phyloP scores from a whole-genome alignment of 2,329 filamentous ascomycete species.

The Ceratocystis alfenasii region DNA sequence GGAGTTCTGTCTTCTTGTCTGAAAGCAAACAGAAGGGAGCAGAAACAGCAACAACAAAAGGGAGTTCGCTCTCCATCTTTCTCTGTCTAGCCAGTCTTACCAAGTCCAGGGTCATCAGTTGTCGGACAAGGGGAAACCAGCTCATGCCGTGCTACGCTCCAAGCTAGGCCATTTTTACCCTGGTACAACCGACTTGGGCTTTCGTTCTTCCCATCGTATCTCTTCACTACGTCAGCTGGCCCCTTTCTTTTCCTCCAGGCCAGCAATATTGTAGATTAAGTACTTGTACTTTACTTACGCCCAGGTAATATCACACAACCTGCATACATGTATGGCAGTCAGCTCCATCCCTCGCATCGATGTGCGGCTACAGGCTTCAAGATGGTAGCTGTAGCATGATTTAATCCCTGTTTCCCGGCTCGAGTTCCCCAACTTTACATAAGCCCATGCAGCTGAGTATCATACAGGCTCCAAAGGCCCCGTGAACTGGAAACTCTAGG shows the following conservation, averaged over 20 bases:
- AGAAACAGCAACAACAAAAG: background rate
- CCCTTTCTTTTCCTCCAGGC: no score
- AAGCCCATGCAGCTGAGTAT: background rate
- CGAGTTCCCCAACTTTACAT: background rate
- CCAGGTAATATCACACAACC: background rate
- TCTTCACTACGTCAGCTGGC: background rate
- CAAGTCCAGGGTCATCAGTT: background rate
- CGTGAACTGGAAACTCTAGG: background rate
- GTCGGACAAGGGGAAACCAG: background rate
- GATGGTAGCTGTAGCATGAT: background rate
- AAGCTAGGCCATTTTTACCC: background rate
- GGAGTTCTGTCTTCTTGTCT: background rate
- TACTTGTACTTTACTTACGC: background rate
- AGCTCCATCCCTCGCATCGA: background rate
- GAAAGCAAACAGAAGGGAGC: background rate
- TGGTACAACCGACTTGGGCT: background rate
- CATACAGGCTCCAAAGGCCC: background rate
- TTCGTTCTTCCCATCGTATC: background rate
- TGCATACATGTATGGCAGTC: background rate
- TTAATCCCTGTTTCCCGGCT: background rate
- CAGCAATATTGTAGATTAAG: no score
- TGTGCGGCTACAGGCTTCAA: background rate
- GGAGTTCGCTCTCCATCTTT: background rate
- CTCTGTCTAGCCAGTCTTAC: background rate
- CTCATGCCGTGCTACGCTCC: conserved; percentile 6